These are phyloP conservation scores for Jatropha curcas DNA, from an alignment of 345 rosid genomes.

Conservation along the genomic window DNA sequence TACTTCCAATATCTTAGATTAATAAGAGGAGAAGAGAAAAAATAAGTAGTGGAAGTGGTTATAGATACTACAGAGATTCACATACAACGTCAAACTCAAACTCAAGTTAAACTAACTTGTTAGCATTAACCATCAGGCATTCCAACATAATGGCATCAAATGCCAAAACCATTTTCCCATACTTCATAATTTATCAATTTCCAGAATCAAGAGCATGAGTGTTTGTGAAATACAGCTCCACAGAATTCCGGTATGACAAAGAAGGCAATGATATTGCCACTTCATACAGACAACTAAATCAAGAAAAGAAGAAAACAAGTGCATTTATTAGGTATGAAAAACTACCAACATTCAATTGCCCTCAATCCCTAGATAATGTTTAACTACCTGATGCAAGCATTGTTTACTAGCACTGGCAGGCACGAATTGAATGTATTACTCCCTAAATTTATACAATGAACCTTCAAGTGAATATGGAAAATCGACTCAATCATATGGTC, in stretches of 20 bases:
- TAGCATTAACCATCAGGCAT: too few species aligned
- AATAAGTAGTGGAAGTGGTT: background rate
- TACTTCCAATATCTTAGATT: background rate
- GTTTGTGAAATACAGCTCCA: background rate
- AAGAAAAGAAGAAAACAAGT: background rate
- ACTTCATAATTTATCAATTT: slow-evolving; percentile 1
- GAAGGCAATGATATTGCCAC: background rate
- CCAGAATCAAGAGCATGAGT: background rate
- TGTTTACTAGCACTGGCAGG: background rate
- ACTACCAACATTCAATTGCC: background rate
- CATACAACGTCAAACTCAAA: background rate
- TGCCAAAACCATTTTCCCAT: background rate
- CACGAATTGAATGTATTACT: background rate
- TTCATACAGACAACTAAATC: background rate
- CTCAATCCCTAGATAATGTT: background rate
- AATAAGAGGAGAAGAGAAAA: background rate
- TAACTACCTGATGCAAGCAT: background rate
- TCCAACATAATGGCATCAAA: background rate
- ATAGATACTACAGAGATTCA: background rate
- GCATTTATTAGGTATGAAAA: background rate
- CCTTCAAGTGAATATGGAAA: background rate
- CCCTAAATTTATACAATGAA: background rate
- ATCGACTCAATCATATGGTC: background rate
- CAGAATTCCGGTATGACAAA: background rate
- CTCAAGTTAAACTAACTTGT: background rate